Evolutionary conservation across 1,284 basidiomycete species (phyloP).

Genomic region (Leccinum proximum): DNA sequence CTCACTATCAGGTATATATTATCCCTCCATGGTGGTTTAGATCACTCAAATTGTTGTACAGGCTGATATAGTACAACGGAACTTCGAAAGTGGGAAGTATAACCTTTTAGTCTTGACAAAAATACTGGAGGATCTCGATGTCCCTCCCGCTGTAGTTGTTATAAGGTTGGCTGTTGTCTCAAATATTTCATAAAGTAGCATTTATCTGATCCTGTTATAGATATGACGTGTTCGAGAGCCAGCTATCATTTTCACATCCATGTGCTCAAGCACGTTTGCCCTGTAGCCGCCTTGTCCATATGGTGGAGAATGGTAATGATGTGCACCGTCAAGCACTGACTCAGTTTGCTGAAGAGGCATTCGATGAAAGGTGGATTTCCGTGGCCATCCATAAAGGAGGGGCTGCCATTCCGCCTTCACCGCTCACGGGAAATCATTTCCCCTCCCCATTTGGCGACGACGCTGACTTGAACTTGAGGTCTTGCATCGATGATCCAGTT

Average conservation of each 20-base stretch:
- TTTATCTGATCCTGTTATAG: conserved; percentile 32
- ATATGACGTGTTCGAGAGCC: conserved; percentile 60
- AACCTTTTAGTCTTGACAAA: conserved; percentile 64
- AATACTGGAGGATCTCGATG: conserved; percentile 53
- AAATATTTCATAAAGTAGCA: conserved; percentile 2
- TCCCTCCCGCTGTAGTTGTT: conserved; percentile 51
- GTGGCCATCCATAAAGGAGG: conserved; percentile 36
- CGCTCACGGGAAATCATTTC: conserved; percentile 38
- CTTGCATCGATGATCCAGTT: conserved; percentile 44
- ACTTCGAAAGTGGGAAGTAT: conserved; percentile 48
- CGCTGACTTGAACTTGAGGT: conserved; percentile 33
- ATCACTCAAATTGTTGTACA: conserved; percentile 15
- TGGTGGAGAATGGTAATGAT: conserved; percentile 58
- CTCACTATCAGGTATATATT: conserved; percentile 27
- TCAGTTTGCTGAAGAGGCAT: conserved; percentile 28
- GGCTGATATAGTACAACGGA: conserved; percentile 33
- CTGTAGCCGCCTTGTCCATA: conserved; percentile 54
- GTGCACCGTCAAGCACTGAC: conserved; percentile 49
- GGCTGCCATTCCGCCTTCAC: conserved; percentile 43
- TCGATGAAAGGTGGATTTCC: conserved; percentile 42
- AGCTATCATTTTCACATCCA: conserved; percentile 53
- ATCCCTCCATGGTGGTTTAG: neutral
- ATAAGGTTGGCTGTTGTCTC: conserved; percentile 46
- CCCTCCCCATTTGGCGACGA: conserved; percentile 47
- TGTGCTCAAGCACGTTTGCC: conserved; percentile 42